Evolutionary conservation across 495 filamentous ascomycete species (phyloP), one percentile per base, ranked within the genome.

Genomic region (Aspergillus indologenus): DNA sequence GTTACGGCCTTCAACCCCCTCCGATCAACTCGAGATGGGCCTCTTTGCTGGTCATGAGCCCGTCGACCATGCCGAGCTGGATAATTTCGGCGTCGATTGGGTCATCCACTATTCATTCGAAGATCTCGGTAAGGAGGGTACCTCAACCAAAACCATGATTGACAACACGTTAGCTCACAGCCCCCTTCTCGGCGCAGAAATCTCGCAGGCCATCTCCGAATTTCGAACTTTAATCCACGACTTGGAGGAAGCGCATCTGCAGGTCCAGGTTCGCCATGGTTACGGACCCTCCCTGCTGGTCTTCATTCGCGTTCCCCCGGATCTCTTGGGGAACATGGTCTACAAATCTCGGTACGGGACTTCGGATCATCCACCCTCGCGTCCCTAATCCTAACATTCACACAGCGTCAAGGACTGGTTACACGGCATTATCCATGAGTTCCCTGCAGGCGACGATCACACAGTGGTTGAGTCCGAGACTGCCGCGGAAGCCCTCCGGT

Each of bases 341-440:
- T 88, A 90, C 58, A 79, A 86, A 47, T 88, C 85, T 17, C 77
- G 84, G 84, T 85, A 64, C 12, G 21, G 48, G 31, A 15, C 45
- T 2, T 8, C 24, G 12, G 26, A 5, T 15, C 26, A 19, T 15
- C 21, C 21, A 2, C 15, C 19, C 21, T 26, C 22, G 21, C n/a
- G 14, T 4, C 29, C 23, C 8, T 1, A 5, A 9, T 17, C 43
- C 60, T 65, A 22, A 65, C 61, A 14, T 5, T 8, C 19, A 5
- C 48, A 3, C 65, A 91, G 94, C 62, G 83, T 96, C 34, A 91
- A 92, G 69, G 94, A 98, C 74, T 98, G 92, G 92, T 83, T 98
- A 26, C 88, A 90, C 68, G 90, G 92, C 22, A 88, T 97, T 40
- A 84, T 88, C 49, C 79, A 87, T 55, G 81, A 81, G 18, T 83